phyloP scores from a whole-genome alignment of 768 basidiomycete species.

The Lactarius vividus region DNA sequence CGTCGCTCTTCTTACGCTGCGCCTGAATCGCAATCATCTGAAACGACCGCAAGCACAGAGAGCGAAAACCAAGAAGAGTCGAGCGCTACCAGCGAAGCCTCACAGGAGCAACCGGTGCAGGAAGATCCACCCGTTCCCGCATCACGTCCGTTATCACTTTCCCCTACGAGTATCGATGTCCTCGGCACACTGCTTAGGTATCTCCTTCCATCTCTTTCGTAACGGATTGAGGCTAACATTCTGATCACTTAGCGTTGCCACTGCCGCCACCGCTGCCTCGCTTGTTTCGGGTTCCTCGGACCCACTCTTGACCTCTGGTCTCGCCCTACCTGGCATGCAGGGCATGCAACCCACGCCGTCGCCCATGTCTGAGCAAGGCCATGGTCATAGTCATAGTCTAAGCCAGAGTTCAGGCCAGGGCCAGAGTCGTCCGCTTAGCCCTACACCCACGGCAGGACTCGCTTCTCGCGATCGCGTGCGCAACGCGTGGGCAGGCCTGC shows the following conservation, averaged over 20 bases:
- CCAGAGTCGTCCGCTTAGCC: constrained; percentile 38
- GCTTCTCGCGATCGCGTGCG: constrained; percentile 47
- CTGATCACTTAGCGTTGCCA: constrained; percentile 60
- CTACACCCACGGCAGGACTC: constrained; percentile 42
- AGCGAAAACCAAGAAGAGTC: constrained; percentile 17
- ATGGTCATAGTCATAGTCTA: neutral
- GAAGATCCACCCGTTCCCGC: constrained; percentile 19
- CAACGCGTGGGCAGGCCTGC: constrained; percentile 64
- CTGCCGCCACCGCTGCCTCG: constrained; percentile 89
- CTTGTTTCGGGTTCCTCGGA: constrained; percentile 71
- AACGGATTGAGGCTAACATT: constrained; percentile 6
- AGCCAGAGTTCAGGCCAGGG: neutral
- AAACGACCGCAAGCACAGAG: constrained; percentile 8
- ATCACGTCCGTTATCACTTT: constrained; percentile 38
- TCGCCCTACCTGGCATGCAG: constrained; percentile 39
- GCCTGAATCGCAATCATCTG: constrained; percentile 18
- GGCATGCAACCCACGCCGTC: constrained; percentile 16
- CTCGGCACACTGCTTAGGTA: constrained; percentile 81
- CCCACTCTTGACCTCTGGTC: constrained; percentile 57
- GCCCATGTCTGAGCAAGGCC: neutral
- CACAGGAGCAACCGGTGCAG: neutral
- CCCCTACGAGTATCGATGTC: constrained; percentile 77
- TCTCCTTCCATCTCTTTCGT: constrained; percentile 28
- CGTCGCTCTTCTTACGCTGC: constrained; percentile 27
- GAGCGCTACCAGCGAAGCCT: constrained; percentile 9